Percentiles rank a stretch among this genome's conserved stretches.
Evolutionary conservation across 2,329 filamentous ascomycete genomes (phyloP).

Genomic region (Diaporthe longicolla): DNA sequence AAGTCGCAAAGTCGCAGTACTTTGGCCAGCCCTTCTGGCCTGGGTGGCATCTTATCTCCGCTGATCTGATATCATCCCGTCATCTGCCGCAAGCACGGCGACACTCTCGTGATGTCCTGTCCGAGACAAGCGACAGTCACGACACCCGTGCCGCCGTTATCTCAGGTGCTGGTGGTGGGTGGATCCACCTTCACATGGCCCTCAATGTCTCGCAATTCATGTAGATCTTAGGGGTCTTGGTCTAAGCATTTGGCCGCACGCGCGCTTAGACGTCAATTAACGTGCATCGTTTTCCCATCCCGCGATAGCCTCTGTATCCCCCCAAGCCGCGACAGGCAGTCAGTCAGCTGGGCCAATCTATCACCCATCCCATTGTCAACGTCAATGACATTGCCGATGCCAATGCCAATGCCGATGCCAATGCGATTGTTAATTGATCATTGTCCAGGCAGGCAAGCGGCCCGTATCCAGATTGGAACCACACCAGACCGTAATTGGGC

Average conservation of each 20-base stretch:
- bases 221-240: constrained; percentile 8
- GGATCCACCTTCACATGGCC: constrained; percentile 36
- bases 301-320: constrained; percentile 32
- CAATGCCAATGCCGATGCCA: neutral
- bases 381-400: neutral
- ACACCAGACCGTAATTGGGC: constrained; percentile 2
- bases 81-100: constrained; percentile 34
- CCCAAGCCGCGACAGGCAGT: neutral
- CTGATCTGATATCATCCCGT: constrained; percentile 28
- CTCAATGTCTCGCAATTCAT: constrained; percentile 17
- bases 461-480: neutral
- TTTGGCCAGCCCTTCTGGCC: neutral
- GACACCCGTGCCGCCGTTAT: constrained; percentile 23
- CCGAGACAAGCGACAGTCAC: constrained; percentile 37
- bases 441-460: neutral
- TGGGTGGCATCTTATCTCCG: constrained; percentile 25
- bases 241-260: constrained; percentile 1
- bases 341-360: neutral
- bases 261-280: neutral
- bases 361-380: neutral
- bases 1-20: constrained; percentile 34
- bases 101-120: constrained; percentile 32
- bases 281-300: neutral
- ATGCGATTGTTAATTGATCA: constrained; percentile 17
- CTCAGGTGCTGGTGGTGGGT: constrained; percentile 18